Evolutionary conservation across 331 rosid species (phyloP).

Genomic region (Acacia concinna): DNA sequence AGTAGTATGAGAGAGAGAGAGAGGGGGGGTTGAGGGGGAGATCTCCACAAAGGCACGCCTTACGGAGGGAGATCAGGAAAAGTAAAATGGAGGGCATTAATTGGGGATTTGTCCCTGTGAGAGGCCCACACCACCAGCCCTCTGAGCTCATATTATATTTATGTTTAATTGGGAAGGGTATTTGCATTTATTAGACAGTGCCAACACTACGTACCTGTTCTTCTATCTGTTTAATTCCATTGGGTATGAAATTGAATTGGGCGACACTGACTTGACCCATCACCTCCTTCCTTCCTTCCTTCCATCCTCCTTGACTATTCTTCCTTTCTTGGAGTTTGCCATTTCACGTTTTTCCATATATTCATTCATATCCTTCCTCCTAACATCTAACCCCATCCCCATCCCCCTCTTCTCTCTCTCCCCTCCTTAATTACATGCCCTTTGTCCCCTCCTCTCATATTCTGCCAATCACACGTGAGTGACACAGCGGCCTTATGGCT

Average conservation of each 20-base stretch:
- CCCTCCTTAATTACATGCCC: slow-evolving; percentile 45
- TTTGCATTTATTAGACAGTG: slow-evolving; percentile 67
- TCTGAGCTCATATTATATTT: background rate
- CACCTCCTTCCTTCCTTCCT: slow-evolving; percentile 15
- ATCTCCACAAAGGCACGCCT: slow-evolving; percentile 34
- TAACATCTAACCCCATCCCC: slow-evolving; percentile 17
- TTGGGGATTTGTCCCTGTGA: slow-evolving; percentile 25
- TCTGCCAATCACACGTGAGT: slow-evolving; percentile 12
- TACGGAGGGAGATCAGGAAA: slow-evolving; percentile 30
- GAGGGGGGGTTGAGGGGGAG: background rate
- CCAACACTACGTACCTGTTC: slow-evolving; percentile 50
- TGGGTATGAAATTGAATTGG: slow-evolving; percentile 52
- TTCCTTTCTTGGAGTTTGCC: slow-evolving; percentile 44
- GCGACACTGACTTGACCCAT: slow-evolving; percentile 58
- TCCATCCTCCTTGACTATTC: slow-evolving; percentile 47
- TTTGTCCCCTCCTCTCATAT: slow-evolving; percentile 45
- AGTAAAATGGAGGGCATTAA: slow-evolving; percentile 19
- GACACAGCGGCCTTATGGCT: background rate
- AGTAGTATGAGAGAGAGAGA: background rate
- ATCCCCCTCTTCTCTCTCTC: slow-evolving; percentile 30
- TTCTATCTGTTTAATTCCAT: slow-evolving; percentile 38
- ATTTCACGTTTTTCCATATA: slow-evolving; percentile 50
- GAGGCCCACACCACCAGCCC: slow-evolving; percentile 16
- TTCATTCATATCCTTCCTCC: background rate
- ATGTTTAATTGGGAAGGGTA: slow-evolving; percentile 38